Base-by-base conservation (phyloP, 768 basidiomycete species). In the Xanthoconium purpureum region DNA sequence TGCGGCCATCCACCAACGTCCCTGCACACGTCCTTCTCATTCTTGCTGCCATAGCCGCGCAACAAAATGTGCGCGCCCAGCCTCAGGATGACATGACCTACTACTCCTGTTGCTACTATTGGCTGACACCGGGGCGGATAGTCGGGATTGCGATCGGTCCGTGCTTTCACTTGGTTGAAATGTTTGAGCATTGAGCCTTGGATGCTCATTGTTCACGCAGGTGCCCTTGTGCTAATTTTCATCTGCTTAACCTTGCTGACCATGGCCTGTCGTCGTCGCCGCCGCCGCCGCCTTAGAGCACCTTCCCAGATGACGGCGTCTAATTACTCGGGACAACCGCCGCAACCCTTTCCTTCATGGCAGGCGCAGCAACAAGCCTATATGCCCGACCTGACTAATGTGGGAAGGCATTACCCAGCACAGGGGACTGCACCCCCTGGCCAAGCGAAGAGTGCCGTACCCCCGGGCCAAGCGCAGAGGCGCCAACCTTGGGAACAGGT, bases 41-140 rank as follows among this genome's bases (percentile, higher is more conserved):
- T 17, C 39, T 68, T 5, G 15, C 33, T 28, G 9, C 20, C 38
- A 37, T 70, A n/a, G 42, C 45, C n/a, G 38, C 12, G 28, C 43
- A 49, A 35, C 50, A 47, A 17, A 49, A 32, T 32, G 66, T 48
- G 5, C 38, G 15, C 6, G 66, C 69, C 12, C 64, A 69, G 28
- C 20, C 47, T 24, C 44, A 43, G 12, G 20, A 18, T 14, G 20
- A 24, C 32, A 7, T 18, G 28, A 14, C 13, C 12, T 3, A 0
- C 9, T 0, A 14, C 20, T 12, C 51, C 53, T 30, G 56, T 54
- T 61, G 58, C 35, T 20, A 47, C 35, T 52, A 60, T 29, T 65
- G 69, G 64, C 35, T 70, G 40, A 47, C 69, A 9, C 66, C 66
- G 13, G 66, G 55, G 6, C 65, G 71, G 20, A 67, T 71, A 52